Conservation (phyloP, 768 basidiomycete species). For the Leccinum longicurvipes region DNA sequence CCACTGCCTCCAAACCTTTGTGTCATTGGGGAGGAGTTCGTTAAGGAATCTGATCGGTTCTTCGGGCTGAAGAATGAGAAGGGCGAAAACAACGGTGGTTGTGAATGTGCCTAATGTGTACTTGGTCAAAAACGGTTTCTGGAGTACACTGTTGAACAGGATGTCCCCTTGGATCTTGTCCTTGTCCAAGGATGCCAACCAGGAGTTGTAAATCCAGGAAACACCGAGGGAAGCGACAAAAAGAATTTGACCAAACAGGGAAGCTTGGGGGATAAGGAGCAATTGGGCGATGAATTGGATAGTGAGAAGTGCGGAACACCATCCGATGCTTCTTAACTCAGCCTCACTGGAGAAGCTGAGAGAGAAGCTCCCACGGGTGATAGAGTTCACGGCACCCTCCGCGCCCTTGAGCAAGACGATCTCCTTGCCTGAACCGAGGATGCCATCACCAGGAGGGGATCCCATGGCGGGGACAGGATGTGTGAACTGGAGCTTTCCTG, state of each 20-base stretch:
- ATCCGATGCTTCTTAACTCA: not conserved
- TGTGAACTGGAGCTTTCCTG: constrained; percentile 26
- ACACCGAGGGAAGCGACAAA: not conserved
- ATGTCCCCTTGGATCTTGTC: constrained; percentile 14
- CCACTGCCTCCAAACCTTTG: constrained; percentile 20
- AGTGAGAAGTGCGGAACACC: not conserved
- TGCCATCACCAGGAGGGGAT: constrained; percentile 31
- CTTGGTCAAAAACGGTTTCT: constrained; percentile 12
- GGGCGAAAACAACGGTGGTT: constrained; percentile 13
- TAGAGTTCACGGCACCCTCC: constrained; percentile 30
- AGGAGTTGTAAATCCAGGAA: not conserved
- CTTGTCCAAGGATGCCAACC: constrained; percentile 31
- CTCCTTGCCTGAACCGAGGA: constrained; percentile 22
- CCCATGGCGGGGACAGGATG: constrained; percentile 26
- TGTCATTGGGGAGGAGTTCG: constrained; percentile 19
- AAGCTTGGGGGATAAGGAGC: not conserved
- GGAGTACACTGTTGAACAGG: constrained; percentile 10
- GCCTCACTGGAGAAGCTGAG: constrained; percentile 19
- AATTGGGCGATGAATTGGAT: not conserved
- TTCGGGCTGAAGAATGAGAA: constrained; percentile 9
- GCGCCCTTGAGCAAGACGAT: constrained; percentile 28
- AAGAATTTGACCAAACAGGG: not conserved
- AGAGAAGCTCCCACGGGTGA: constrained; percentile 32
- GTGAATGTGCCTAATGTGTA: constrained; percentile 18
- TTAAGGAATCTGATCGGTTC: constrained; percentile 11